Percentiles rank a stretch among this genome's conserved stretches.
Evolutionary conservation across 169 alveolate species (phyloP).

Genomic region (Cryptosporidium ryanae): DNA sequence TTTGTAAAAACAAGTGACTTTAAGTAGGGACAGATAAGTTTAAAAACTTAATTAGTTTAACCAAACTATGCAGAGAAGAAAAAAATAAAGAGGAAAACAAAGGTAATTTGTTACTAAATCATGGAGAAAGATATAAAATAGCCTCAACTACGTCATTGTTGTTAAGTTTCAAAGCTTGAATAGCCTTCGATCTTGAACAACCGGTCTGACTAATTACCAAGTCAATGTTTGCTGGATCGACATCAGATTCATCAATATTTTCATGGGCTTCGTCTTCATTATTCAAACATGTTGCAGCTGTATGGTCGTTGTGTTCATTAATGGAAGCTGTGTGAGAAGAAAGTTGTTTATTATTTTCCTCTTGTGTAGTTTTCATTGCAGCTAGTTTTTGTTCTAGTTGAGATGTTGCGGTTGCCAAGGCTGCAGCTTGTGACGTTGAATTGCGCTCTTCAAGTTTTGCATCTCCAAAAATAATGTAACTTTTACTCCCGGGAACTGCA

Average conservation of each 20-base stretch:
- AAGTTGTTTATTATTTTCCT: background rate
- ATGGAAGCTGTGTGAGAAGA: conserved; percentile 41
- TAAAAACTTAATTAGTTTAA: no score
- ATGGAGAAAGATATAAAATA: conserved; percentile 80
- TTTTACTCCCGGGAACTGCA: conserved; percentile 49
- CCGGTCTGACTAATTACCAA: conserved; percentile 88
- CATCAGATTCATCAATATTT: conserved; percentile 86
- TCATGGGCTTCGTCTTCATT: conserved; percentile 76
- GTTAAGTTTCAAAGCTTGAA: conserved; percentile 85
- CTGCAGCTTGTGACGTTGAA: conserved; percentile 73
- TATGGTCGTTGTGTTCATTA: conserved; percentile 7
- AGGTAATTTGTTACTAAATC: background rate
- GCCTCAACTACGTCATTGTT: conserved; percentile 91
- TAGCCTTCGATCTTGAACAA: conserved; percentile 87
- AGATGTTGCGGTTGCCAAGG: conserved; percentile 66
- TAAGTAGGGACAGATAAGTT: no score
- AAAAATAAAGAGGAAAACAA: no score
- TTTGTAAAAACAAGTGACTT: no score
- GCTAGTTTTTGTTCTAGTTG: conserved; percentile 70
- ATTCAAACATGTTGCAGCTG: background rate
- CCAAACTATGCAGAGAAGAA: no score
- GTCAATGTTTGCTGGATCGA: conserved; percentile 85
- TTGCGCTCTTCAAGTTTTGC: conserved; percentile 62
- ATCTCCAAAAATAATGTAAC: conserved; percentile 64
- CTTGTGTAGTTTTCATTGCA: conserved; percentile 61